Evolutionary conservation across 805 yeast genomes (phyloP).

Genomic region (Myxozyma neotropica): DNA sequence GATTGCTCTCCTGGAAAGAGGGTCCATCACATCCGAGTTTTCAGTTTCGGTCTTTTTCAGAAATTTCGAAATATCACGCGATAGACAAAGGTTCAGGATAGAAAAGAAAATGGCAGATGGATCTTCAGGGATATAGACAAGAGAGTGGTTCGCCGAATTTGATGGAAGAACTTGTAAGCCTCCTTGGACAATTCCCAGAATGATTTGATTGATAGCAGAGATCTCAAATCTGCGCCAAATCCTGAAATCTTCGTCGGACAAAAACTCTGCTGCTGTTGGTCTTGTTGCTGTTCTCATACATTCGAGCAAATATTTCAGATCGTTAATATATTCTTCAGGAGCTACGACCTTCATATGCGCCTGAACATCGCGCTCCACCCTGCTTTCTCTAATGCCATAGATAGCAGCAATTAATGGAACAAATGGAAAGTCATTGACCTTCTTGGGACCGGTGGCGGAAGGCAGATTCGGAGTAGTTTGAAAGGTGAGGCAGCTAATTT

Average conservation of each 20-base stretch:
- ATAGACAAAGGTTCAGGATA: background rate
- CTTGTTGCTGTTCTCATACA: background rate
- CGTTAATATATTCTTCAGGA: constrained; percentile 9
- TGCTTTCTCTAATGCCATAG: background rate
- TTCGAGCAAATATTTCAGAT: constrained; percentile 11
- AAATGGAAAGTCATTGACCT: constrained; percentile 6
- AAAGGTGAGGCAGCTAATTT: constrained; percentile 8
- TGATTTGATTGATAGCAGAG: constrained; percentile 9
- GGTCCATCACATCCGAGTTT: constrained; percentile 7
- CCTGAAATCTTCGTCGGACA: constrained; percentile 5
- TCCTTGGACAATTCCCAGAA: constrained; percentile 6
- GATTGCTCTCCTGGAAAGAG: constrained; percentile 4
- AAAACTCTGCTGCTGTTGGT: constrained; percentile 2
- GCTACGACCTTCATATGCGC: background rate
- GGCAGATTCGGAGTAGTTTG: constrained; percentile 12
- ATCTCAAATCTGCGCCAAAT: constrained; percentile 8
- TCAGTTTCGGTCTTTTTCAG: background rate
- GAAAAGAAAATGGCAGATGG: background rate
- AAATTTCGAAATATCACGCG: constrained; percentile 5
- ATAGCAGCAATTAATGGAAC: constrained; percentile 6
- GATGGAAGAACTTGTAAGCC: constrained; percentile 2
- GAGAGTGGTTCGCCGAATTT: background rate
- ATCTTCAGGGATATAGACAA: constrained; percentile 11
- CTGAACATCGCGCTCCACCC: constrained; percentile 10
- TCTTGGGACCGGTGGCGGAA: background rate